Evolutionary conservation across 192 early-diverging fungal genomes (phyloP), one percentile per base, ranked within the genome.

Genomic region (Haplosporangium gracile): DNA sequence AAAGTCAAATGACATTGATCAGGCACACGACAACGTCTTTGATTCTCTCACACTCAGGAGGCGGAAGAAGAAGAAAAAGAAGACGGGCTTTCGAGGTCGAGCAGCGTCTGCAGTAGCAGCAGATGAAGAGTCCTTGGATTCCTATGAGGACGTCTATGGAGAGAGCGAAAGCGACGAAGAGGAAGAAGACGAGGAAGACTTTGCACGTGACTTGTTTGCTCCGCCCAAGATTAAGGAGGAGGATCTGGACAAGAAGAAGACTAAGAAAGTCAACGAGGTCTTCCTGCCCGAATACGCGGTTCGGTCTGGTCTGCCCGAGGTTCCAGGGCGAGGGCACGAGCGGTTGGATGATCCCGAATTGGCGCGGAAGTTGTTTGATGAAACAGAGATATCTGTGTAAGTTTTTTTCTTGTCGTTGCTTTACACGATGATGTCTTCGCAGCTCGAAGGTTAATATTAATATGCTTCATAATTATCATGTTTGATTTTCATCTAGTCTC

Each of bases 281-380:
- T 93, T 91, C 63, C 78, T 93, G 57, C 91, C 92, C 7, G 93
- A 92, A 81, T 93, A 92, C 57, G 53, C 72, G 4, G 47, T 91
- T 68, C 87, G 86, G 15, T 76, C 83, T 32, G 90, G 91, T 1
- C 60, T 91, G 15, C 88, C 91, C 22, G 89, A 92, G 53, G 72
- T 91, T 9, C 78, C 80, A 36, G 79, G 75, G 29, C 20, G 16
- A 55, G 79, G 73, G 1, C 80, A 65, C 34, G 76, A 43, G 29
- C 47, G 57, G 26, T 34, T 74, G 57, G 79, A 77, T 39, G 82
- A 85, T 43, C 78, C 73, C 15, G 85, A 85, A 16, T 43, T 55
- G 20, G 76, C 76, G 4, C 81, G 74, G 15, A 77, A 70, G 55
- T 75, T 82, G 49, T 89, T 82, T 76, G 85, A 89, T 51, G 88